Evolutionary conservation across 768 basidiomycete species (phyloP).

Genomic region (Tulasnella sp.): DNA sequence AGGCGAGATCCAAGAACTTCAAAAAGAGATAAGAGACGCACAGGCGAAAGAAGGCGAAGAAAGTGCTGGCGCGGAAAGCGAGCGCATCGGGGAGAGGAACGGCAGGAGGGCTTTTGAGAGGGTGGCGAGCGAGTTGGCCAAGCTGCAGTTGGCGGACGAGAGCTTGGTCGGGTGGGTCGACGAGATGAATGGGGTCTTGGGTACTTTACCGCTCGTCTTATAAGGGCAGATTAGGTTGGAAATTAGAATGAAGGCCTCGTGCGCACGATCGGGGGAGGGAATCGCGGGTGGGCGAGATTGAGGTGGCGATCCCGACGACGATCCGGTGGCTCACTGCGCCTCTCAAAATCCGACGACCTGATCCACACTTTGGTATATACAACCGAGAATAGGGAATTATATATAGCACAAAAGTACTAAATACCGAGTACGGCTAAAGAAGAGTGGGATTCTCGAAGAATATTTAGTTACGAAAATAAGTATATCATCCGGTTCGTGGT

Average conservation of each 20-base stretch:
- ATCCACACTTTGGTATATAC: neutral
- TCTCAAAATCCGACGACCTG: neutral
- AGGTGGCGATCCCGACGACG: neutral
- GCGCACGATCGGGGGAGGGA: neutral
- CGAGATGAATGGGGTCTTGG: conserved; percentile 28
- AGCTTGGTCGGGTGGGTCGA: conserved; percentile 32
- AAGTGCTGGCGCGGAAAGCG: conserved; percentile 39
- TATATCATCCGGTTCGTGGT: conserved; percentile 15
- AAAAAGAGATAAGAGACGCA: conserved; percentile 58
- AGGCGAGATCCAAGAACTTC: conserved; percentile 62
- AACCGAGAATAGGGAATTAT: conserved; percentile 2
- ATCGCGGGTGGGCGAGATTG: neutral
- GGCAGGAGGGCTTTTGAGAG: conserved; percentile 70
- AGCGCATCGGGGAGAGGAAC: conserved; percentile 63
- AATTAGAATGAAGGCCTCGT: neutral
- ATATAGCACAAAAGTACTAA: conserved; percentile 4
- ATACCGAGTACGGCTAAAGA: neutral
- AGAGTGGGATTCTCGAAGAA: neutral
- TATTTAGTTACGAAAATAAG: conserved; percentile 15
- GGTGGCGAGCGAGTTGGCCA: conserved; percentile 57
- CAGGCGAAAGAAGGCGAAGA: conserved; percentile 33
- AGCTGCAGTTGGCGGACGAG: conserved; percentile 58
- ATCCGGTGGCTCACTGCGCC: neutral
- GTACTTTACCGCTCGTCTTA: neutral
- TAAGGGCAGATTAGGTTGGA: neutral